Base-by-base conservation (phyloP, 1,284 basidiomycete genomes). In the Cryptococcus maquisensis region DNA sequence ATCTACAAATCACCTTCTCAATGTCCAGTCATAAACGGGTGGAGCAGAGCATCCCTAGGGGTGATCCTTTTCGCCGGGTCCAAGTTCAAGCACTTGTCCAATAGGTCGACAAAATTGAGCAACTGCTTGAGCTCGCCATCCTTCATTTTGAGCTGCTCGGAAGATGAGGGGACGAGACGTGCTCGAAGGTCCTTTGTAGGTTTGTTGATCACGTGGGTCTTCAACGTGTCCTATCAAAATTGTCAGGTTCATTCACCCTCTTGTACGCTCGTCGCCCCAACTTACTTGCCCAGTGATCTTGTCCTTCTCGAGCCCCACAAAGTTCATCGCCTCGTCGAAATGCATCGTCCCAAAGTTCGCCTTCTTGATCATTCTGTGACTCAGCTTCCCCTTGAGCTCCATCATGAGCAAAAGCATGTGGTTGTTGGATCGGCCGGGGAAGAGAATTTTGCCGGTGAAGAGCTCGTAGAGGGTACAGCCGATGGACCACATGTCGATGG, bases 391-490 rank as follows among this genome's bases (percentile, higher is more conserved):
- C 72, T 91, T 93, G 41, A 96, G 81, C 75, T 98, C 93, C 90
- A 94, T 94, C 88, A 94, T 93, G 57, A 92, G 84, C 57, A 93
- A 81, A 13, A 98, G 80, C 95, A 98, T 98, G 67, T 98, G 93
- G 71, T 98, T 98, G 79, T 98, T 99, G 28, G 88, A 90, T 32
- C 91, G 84, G 13, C 95, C 96, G 0, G 96, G 94, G 72, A 98
- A 94, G 28, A 99, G 83, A 54, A 98, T 98, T 79, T 97, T 97
- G 74, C 96, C 96, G 2, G 95, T 98, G 77, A 93, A 98, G 5
- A 98, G 81, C 75, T 99, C 96, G 76, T 94, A 99, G 7, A 99
- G 80, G 4, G 96, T 98, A 76, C 96, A 99, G 1, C 92, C 96
- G 50, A 96, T 86, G 1, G 94, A 96, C 96, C 96, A 98, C 42